Evolutionary conservation across 2,329 filamentous ascomycete species (phyloP).

Genomic region (Cordyceps tenuipes): DNA sequence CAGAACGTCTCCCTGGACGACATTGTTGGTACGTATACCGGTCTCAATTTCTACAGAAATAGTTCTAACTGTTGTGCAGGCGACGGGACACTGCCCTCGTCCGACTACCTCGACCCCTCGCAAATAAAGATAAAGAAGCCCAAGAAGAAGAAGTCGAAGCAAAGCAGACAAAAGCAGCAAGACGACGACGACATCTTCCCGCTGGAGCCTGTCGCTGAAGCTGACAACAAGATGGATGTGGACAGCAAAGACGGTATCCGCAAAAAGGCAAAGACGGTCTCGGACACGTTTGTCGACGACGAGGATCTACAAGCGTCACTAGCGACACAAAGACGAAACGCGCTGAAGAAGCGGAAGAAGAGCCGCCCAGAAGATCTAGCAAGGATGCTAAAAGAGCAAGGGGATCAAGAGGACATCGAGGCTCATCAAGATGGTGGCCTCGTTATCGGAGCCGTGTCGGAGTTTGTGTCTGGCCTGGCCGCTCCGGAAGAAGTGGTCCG

Average conservation of each 20-base stretch:
- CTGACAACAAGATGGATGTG: slow-evolving; percentile 62
- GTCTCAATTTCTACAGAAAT: not conserved
- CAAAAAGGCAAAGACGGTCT: slow-evolving; percentile 57
- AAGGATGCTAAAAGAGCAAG: slow-evolving; percentile 63
- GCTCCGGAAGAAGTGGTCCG: slow-evolving; percentile 51
- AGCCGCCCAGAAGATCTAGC: slow-evolving; percentile 79
- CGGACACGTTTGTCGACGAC: slow-evolving; percentile 73
- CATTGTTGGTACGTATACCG: slow-evolving; percentile 40
- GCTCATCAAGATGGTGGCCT: slow-evolving; percentile 48
- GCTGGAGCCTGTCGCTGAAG: slow-evolving; percentile 26
- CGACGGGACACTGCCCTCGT: slow-evolving; percentile 36
- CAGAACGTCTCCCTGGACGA: slow-evolving; percentile 77
- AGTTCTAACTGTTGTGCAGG: slow-evolving; percentile 14
- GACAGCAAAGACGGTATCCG: slow-evolving; percentile 46
- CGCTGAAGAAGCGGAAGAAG: slow-evolving; percentile 87
- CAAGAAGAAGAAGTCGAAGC: slow-evolving; percentile 82
- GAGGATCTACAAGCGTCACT: slow-evolving; percentile 85
- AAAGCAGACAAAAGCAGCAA: slow-evolving; percentile 59
- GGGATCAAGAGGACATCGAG: slow-evolving; percentile 43
- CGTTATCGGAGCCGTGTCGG: slow-evolving; percentile 91
- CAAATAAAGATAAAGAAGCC: slow-evolving; percentile 91
- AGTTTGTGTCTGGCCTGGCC: slow-evolving; percentile 82
- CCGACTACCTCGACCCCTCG: slow-evolving; percentile 81
- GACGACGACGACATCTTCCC: slow-evolving; percentile 55
- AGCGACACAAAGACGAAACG: slow-evolving; percentile 71